Evolutionary conservation across 2,329 filamentous ascomycete species (phyloP).

Genomic region (Sphaerulina vaccinii): DNA sequence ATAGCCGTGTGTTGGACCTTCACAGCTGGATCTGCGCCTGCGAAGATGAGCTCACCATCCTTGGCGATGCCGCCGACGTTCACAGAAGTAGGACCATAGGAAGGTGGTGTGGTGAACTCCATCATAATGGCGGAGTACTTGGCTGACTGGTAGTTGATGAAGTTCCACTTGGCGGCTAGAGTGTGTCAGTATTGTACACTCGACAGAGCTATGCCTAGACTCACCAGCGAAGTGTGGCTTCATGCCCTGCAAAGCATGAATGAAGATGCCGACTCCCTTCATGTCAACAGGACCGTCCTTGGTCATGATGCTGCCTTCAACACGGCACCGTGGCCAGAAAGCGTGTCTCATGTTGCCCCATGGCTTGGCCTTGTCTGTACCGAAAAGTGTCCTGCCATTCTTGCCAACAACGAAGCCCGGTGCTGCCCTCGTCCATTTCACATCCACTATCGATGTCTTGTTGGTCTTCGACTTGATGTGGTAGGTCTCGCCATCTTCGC

Average conservation of each 20-base stretch:
- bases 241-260: constrained; percentile 92
- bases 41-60: constrained; percentile 76
- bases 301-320: constrained; percentile 81
- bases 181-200: constrained; percentile 8
- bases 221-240: constrained; percentile 92
- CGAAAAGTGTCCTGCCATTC: constrained; percentile 79
- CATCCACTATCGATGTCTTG: constrained; percentile 75
- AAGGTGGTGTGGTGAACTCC: constrained; percentile 92
- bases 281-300: constrained; percentile 78
- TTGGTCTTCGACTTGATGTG: constrained; percentile 89
- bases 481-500: constrained; percentile 77
- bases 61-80: constrained; percentile 79
- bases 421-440: constrained; percentile 72
- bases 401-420: constrained; percentile 84
- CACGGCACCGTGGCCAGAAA: constrained; percentile 87
- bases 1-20: constrained; percentile 67
- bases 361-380: constrained; percentile 78
- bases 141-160: constrained; percentile 84
- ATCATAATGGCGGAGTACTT: constrained; percentile 87
- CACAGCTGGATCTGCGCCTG: constrained; percentile 63
- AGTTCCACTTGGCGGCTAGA: constrained; percentile 82
- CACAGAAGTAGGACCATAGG: constrained; percentile 83
- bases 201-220: constrained; percentile 24
- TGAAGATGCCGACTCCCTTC: constrained; percentile 74
- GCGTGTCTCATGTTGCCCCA: constrained; percentile 91